Conservation (phyloP, 495 filamentous ascomycete species). For the Penicillium diatomitis region DNA sequence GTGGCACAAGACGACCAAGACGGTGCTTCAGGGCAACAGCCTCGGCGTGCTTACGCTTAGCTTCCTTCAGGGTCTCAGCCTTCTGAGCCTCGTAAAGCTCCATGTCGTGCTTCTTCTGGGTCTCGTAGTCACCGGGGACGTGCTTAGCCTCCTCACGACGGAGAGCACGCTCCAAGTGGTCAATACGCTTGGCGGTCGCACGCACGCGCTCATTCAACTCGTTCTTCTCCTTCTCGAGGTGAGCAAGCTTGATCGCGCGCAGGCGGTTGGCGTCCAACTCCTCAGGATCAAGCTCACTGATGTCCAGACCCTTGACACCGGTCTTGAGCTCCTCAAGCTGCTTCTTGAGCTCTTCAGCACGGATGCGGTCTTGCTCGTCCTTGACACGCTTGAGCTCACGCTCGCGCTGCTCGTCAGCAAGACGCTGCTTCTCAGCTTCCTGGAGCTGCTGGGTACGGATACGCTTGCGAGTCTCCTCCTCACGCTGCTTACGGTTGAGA, state of each 20-base stretch:
- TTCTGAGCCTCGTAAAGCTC: slow-evolving; percentile 71
- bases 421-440: slow-evolving; percentile 77
- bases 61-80: slow-evolving; percentile 64
- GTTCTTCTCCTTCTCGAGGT: slow-evolving; percentile 96
- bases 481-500: slow-evolving; percentile 78
- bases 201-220: slow-evolving; percentile 81
- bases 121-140: slow-evolving; percentile 74
- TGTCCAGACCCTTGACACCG: slow-evolving; percentile 68
- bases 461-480: slow-evolving; percentile 78
- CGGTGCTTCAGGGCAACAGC: slow-evolving; percentile 89
- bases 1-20: slow-evolving; percentile 66
- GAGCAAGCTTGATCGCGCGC: slow-evolving; percentile 86
- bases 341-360: slow-evolving; percentile 88
- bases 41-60: slow-evolving; percentile 80
- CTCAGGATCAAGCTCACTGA: slow-evolving; percentile 65
- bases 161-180: slow-evolving; percentile 95
- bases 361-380: slow-evolving; percentile 84
- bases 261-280: slow-evolving; percentile 83
- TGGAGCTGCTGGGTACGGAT: slow-evolving; percentile 74
- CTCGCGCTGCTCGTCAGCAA: slow-evolving; percentile 82
- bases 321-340: slow-evolving; percentile 93
- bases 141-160: slow-evolving; percentile 92
- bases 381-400: slow-evolving; percentile 82
- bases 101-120: slow-evolving; percentile 71
- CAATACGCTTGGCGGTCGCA: slow-evolving; percentile 88